These are phyloP conservation scores for Plicaturopsis crispa DNA, from an alignment of 768 basidiomycete genomes.

Conservation along the genomic window DNA sequence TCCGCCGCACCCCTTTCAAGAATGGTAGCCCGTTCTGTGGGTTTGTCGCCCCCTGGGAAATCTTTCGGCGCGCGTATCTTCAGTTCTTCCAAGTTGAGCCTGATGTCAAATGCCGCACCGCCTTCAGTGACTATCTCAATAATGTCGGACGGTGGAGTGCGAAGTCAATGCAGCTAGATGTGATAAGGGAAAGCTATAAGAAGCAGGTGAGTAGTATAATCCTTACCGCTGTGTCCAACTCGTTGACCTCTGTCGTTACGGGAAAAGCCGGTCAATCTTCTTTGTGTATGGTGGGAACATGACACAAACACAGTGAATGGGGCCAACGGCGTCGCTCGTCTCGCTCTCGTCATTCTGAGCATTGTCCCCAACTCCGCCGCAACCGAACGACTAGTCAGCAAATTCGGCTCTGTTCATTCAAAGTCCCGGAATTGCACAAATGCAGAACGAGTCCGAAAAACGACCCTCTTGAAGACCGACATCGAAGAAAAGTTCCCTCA, in stretches of 20 bases:
- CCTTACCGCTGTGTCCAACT: not conserved
- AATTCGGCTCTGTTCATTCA: constrained; percentile 17
- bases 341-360: constrained; percentile 17
- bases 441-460: constrained; percentile 13
- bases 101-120: constrained; percentile 5
- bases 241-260: not conserved
- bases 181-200: constrained; percentile 2
- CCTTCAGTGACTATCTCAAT: constrained; percentile 9
- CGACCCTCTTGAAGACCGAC: constrained; percentile 12
- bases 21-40: constrained; percentile 1
- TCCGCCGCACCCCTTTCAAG: not conserved
- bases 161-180: constrained; percentile 6
- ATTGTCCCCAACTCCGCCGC: constrained; percentile 21
- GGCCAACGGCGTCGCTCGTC: constrained; percentile 12
- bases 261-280: constrained; percentile 8
- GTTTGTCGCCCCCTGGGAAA: constrained; percentile 4
- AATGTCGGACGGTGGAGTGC: constrained; percentile 3
- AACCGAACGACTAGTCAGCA: constrained; percentile 22
- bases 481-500: no score
- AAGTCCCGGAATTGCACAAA: constrained; percentile 10
- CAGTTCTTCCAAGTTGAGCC: constrained; percentile 1
- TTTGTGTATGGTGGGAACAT: constrained; percentile 13
- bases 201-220: constrained; percentile 5
- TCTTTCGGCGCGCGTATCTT: constrained; percentile 10
- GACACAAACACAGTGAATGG: constrained; percentile 8